phyloP scores from a whole-genome alignment of 1,139 yeast species.

The Lodderomyces beijingensis region DNA sequence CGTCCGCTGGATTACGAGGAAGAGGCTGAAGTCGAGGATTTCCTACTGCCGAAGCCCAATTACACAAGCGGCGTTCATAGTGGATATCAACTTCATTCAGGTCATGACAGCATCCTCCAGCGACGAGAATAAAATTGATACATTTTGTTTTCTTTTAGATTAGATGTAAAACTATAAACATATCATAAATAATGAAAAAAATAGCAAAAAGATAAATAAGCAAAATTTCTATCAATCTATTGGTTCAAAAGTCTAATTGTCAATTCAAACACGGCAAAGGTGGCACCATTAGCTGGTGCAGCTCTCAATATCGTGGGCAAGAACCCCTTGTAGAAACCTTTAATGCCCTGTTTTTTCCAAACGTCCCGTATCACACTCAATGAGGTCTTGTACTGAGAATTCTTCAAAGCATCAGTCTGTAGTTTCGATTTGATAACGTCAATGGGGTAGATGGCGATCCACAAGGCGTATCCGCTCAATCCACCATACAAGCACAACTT shows the following conservation, averaged over 20 bases:
- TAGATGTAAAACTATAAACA: too few species aligned
- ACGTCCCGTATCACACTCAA: slow-evolving; percentile 53
- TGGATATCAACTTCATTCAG: background rate
- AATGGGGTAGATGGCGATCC: slow-evolving; percentile 78
- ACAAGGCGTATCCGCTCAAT: slow-evolving; percentile 78
- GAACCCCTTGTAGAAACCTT: slow-evolving; percentile 85
- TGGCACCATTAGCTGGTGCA: slow-evolving; percentile 96
- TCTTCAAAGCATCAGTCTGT: slow-evolving; percentile 70
- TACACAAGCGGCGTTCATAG: too few species aligned
- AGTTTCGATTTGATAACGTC: slow-evolving; percentile 83
- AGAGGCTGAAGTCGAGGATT: slow-evolving; percentile 4
- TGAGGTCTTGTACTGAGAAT: slow-evolving; percentile 47
- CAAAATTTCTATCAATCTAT: slow-evolving; percentile 1
- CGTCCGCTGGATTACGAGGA: slow-evolving; percentile 39
- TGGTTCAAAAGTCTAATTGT: slow-evolving; percentile 56
- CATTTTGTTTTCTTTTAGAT: too few species aligned
- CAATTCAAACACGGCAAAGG: slow-evolving; percentile 86
- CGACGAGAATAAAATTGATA: too few species aligned
- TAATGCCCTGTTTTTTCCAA: slow-evolving; percentile 52
- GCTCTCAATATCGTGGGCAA: slow-evolving; percentile 89
- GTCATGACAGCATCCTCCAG: slow-evolving; percentile 6
- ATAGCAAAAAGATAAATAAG: background rate
- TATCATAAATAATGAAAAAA: background rate
- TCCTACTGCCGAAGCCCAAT: slow-evolving; percentile 2
- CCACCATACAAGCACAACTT: slow-evolving; percentile 81